These are phyloP conservation scores for Silene conica DNA, from an alignment of 148 eudicot genomes.

Conservation along the genomic window DNA sequence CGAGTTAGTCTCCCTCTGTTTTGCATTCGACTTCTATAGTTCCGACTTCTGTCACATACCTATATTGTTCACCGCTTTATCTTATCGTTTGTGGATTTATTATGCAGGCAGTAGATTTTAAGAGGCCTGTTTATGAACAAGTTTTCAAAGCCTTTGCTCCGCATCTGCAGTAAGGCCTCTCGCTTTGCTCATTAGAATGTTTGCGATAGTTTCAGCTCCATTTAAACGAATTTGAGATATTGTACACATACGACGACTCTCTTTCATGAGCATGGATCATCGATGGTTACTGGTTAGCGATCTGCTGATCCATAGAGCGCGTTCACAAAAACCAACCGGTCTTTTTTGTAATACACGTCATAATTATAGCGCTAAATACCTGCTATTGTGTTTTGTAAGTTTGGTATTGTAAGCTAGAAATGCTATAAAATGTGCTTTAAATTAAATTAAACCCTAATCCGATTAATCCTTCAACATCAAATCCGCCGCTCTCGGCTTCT, in stretches of 20 bases:
- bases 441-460: no score
- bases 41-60: not conserved
- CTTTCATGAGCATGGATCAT: no score
- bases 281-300: no score
- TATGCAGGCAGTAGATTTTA: slow-evolving; percentile 85
- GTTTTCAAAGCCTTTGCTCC: slow-evolving; percentile 69
- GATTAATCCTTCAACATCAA: no score
- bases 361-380: no score
- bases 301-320: no score
- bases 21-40: not conserved
- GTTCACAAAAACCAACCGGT: no score
- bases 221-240: not conserved
- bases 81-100: slow-evolving; percentile 2
- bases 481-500: no score
- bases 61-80: not conserved
- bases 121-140: slow-evolving; percentile 76
- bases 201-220: not conserved
- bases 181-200: not conserved
- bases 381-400: no score
- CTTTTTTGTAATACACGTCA: no score
- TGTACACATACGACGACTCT: not conserved
- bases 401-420: no score
- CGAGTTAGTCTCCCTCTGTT: slow-evolving; percentile 36
- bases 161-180: slow-evolving; percentile 42
- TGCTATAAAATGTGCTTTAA: no score